A percentile compares a stretch with the other conserved stretches of the same genome.
Conservation (phyloP, 2,329 filamentous ascomycete species). For the Endothia cerciana region DNA sequence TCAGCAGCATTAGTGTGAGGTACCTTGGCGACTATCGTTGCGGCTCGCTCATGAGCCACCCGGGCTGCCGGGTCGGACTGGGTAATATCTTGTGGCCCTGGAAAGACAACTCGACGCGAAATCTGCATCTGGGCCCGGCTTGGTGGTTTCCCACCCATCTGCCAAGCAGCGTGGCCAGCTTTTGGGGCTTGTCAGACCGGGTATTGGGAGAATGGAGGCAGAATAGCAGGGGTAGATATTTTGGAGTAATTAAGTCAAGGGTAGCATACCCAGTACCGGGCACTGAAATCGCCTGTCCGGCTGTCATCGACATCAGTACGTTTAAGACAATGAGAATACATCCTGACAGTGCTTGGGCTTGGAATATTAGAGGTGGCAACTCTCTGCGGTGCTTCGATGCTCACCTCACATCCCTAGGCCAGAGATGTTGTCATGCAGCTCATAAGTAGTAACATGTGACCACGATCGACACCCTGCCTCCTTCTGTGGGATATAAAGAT, state of each 20-base stretch:
- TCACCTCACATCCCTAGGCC: too few relatives aligned
- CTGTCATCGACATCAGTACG: background rate
- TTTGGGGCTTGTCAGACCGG: too few relatives aligned
- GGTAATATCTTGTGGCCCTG: constrained; percentile 1
- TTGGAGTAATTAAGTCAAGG: too few relatives aligned
- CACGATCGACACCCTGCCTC: background rate
- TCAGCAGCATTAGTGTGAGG: constrained; percentile 11
- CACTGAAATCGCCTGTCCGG: too few relatives aligned
- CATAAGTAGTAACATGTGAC: background rate
- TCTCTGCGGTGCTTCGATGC: too few relatives aligned
- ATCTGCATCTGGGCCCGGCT: background rate
- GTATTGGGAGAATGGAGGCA: background rate
- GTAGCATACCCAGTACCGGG: too few relatives aligned
- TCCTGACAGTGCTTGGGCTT: too few relatives aligned
- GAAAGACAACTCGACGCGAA: background rate
- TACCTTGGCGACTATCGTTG: background rate
- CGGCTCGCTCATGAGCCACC: background rate
- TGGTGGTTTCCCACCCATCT: background rate
- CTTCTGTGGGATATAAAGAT: background rate
- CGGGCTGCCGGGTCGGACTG: constrained; percentile 1
- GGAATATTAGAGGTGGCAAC: background rate
- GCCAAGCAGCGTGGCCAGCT: background rate
- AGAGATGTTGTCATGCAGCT: background rate
- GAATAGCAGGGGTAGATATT: background rate
- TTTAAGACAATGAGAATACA: background rate